These are phyloP conservation scores for Candida qinlingensis DNA, from an alignment of 805 yeast genomes.

Conservation along the genomic window DNA sequence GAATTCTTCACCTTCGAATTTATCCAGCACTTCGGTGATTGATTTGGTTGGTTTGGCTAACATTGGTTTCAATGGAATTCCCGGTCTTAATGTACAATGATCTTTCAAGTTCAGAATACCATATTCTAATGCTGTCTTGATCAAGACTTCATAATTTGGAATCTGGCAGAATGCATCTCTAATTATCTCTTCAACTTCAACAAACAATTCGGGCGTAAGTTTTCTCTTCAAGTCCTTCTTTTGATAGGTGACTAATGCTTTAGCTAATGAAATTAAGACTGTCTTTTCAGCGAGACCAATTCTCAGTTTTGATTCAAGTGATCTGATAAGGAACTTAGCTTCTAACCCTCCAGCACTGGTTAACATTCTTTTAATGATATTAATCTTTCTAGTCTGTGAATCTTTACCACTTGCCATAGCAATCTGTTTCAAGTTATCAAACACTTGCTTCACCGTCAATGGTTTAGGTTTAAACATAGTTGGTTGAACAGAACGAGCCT, in stretches of 20 bases:
- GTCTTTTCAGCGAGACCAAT: constrained; percentile 94
- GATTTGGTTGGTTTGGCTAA: constrained; percentile 96
- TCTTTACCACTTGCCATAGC: constrained; percentile 76
- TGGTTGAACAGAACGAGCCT: constrained; percentile 79
- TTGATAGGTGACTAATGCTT: constrained; percentile 71
- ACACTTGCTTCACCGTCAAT: constrained; percentile 67
- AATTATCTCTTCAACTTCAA: constrained; percentile 68
- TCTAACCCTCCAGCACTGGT: constrained; percentile 83
- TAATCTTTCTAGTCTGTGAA: constrained; percentile 74
- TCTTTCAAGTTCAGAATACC: constrained; percentile 66
- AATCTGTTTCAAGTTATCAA: constrained; percentile 65
- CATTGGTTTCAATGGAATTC: constrained; percentile 96
- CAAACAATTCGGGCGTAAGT: constrained; percentile 38
- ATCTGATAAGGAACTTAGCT: constrained; percentile 85
- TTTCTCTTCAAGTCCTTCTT: constrained; percentile 33
- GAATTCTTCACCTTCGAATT: constrained; percentile 78
- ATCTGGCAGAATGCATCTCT: constrained; percentile 85
- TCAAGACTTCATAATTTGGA: constrained; percentile 83
- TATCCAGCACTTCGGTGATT: constrained; percentile 83
- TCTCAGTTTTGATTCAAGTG: constrained; percentile 87
- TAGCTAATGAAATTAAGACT: constrained; percentile 77
- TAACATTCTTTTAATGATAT: constrained; percentile 73
- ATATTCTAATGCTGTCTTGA: constrained; percentile 54
- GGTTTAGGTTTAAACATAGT: constrained; percentile 92
- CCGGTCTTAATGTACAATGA: constrained; percentile 76